Base-by-base conservation (phyloP, 2,329 filamentous ascomycete species). In the Neonectria coccinea region DNA sequence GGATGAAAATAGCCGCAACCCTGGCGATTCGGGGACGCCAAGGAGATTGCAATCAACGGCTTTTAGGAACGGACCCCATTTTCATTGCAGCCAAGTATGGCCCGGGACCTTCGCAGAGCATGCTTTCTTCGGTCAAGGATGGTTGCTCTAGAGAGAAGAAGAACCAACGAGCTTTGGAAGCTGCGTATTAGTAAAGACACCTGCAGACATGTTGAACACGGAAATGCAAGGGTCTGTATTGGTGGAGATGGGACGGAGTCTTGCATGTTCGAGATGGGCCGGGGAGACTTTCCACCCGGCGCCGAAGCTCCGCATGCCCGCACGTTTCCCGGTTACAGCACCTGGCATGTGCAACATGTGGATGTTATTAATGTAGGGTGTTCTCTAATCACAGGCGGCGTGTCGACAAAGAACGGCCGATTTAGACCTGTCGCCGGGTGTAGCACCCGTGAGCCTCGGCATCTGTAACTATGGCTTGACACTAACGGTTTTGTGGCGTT, bases 91-190 rank as follows among this genome's bases (percentile, higher is more conserved):
- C 9, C 29, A 27, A 27, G 48, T 54, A 58, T 52, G 54, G 59
- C 39, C 47, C 51, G 54, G 53, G 53, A 45, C 16, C 20, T 60
- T 64, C 69, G 67, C 69, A 67, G 20, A 63, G 65, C 65, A 62
- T 70, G 56, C 67, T 68, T 36, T 36, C 52, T 67, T 67, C 62
- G 22, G 67, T 70, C 59, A 56, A 56, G 33, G 31, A 44, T 39
- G 54, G 29, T 29, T 16, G 45, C 14, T 27, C 16, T 10, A 18
- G 25, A 44, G 22, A 42, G 5, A n/a, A 45, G 29, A 20, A 29
- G 45, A 20, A 22, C n/a, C 18, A 18, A 41, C 31, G 31, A 5
- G 51, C 18, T 18, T 20, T 5, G 8, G 9, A 20, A 48, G 29
- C 31, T 18, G 20, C n/a, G 11, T 20, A 27, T 44, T 39, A 31